phyloP scores from a whole-genome alignment of 495 filamentous ascomycete genomes.

The Aspergillus cavernicola region DNA sequence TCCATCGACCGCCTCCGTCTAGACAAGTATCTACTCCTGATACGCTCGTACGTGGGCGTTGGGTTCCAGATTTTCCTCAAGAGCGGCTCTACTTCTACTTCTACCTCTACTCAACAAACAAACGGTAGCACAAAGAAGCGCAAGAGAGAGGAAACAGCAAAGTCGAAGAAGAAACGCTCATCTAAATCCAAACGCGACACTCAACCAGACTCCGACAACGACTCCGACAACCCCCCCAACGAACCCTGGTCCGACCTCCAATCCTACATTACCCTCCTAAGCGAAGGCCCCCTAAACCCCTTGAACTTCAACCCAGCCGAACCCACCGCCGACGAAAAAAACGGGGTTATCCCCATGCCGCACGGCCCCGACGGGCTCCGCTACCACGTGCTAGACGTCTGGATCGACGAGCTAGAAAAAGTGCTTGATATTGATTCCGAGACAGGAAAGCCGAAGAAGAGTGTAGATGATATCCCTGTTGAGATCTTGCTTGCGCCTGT shows the following conservation, averaged over 20 bases:
- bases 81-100: no score
- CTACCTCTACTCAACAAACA: slow-evolving; percentile 7
- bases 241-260: slow-evolving; percentile 38
- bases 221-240: no score
- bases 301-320: slow-evolving; percentile 43
- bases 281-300: slow-evolving; percentile 42
- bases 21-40: slow-evolving; percentile 88
- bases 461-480: slow-evolving; percentile 39
- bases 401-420: slow-evolving; percentile 79
- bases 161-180: slow-evolving; percentile 18
- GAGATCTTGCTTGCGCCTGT: slow-evolving; percentile 58
- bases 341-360: slow-evolving; percentile 39
- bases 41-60: slow-evolving; percentile 70
- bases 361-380: slow-evolving; percentile 72
- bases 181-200: slow-evolving; percentile 10
- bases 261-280: slow-evolving; percentile 40
- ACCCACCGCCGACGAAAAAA: slow-evolving; percentile 24
- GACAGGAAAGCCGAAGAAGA: slow-evolving; percentile 27
- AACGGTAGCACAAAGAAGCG: slow-evolving; percentile 25
- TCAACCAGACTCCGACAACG: no score
- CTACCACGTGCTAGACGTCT: slow-evolving; percentile 88
- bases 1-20: slow-evolving; percentile 80
- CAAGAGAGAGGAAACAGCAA: slow-evolving; percentile 45
- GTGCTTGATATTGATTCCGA: slow-evolving; percentile 51
- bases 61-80: slow-evolving; percentile 52